phyloP scores from a whole-genome alignment of 2,329 filamentous ascomycete genomes.

The Anthostomella pinea region DNA sequence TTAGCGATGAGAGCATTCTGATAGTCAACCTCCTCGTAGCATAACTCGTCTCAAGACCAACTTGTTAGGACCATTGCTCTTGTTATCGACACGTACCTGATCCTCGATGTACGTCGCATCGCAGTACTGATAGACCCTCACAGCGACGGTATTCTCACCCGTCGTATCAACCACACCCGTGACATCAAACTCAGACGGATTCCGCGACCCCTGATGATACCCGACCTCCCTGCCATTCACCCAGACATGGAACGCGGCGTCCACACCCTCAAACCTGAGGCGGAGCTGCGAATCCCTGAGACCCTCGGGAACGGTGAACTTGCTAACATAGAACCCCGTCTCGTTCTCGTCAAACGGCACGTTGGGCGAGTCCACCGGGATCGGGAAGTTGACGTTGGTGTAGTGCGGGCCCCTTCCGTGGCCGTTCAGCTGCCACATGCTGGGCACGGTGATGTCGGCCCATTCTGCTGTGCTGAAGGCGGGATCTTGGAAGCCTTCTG shows the following conservation, averaged over 20 bases:
- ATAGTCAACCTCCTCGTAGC: too few relatives aligned
- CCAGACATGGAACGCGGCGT: constrained; percentile 61
- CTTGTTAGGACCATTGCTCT: too few relatives aligned
- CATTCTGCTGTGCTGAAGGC: constrained; percentile 35
- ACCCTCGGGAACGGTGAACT: constrained; percentile 44
- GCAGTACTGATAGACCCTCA: constrained; percentile 60
- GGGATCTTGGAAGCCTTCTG: constrained; percentile 31
- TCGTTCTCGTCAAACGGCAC: constrained; percentile 54
- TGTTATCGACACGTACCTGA: constrained; percentile 31
- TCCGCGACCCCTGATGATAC: constrained; percentile 60
- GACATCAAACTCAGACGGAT: constrained; percentile 62
- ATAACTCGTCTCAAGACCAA: too few relatives aligned
- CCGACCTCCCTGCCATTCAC: constrained; percentile 58
- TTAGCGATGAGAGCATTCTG: too few relatives aligned
- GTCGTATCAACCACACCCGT: constrained; percentile 40
- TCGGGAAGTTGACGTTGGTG: constrained; percentile 66
- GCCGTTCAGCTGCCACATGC: constrained; percentile 70
- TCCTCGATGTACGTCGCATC: constrained; percentile 62
- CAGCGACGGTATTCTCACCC: constrained; percentile 48
- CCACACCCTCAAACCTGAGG: constrained; percentile 61
- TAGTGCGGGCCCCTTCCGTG: constrained; percentile 64
- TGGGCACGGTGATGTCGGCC: constrained; percentile 58
- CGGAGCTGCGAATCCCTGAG: constrained; percentile 44
- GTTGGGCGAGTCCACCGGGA: constrained; percentile 60
- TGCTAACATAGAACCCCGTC: constrained; percentile 49